Percentiles rank a stretch among this genome's conserved stretches.
Conservation (phyloP, 345 rosid species). For the Eucalyptus pauciflora region DNA sequence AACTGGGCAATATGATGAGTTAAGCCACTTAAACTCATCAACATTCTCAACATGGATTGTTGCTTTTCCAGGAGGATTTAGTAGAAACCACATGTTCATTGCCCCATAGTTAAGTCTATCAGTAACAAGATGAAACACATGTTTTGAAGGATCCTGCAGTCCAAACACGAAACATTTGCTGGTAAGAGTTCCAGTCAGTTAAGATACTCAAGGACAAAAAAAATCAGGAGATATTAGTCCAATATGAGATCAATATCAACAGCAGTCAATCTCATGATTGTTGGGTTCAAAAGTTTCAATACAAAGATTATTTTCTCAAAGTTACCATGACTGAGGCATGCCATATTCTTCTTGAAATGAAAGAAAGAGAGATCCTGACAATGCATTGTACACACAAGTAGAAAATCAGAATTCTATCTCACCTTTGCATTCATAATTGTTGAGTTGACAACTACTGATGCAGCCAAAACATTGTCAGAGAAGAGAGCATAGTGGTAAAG, state of each 20-base stretch:
- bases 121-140: constrained; percentile 94
- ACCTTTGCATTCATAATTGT: constrained; percentile 93
- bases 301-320: background rate
- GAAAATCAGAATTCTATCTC: background rate
- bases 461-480: constrained; percentile 99
- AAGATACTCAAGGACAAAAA: background rate
- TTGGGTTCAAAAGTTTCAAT: background rate
- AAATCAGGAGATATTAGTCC: background rate
- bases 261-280: background rate
- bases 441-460: constrained; percentile 99
- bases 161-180: background rate
- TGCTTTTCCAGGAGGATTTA: constrained; percentile 91
- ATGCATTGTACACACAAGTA: background rate
- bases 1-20: constrained; percentile 95
- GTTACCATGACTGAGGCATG: background rate
- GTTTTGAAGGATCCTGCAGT: constrained; percentile 88
- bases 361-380: background rate
- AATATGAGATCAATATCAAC: background rate
- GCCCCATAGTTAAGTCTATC: constrained; percentile 95
- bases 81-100: constrained; percentile 98
- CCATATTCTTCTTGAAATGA: background rate
- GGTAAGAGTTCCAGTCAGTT: background rate
- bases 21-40: constrained; percentile 97
- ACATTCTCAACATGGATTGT: constrained; percentile 96
- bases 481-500: constrained; percentile 95